Base-by-base conservation (phyloP, 1,139 yeast genomes). In the Wickerhamomyces sp. region DNA sequence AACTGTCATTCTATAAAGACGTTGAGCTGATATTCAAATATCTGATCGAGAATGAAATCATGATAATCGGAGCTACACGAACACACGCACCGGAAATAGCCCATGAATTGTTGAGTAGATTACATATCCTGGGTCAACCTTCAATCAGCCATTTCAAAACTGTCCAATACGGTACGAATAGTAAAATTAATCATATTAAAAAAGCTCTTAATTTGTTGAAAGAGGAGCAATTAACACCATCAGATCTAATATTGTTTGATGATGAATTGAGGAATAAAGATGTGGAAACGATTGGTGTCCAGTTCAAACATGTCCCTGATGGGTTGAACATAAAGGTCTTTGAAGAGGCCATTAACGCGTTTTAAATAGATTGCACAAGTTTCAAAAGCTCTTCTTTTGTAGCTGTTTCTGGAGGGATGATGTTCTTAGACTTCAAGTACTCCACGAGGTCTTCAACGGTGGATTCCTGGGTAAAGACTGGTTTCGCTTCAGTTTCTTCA, bases 181-280 rank as follows among this genome's bases (percentile, higher is more conserved):
- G 82, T n/a, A 85, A 85, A 58, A 70, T 70, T 14, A 69, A 66
- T 36, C 94, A 85, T 60, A 78, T 85, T 43, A 59, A 63, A 31
- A 34, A 43, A n/a, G 68, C 68, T 41, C 53, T 76, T 29, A 75
- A 78, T 0, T 73, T 75, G 2, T 63, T 69, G 44, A 72, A 68
- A 36, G 66, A 79, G 7, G 79, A 75, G n/a, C 66, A 47, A 6
- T 15, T 81, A 15, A 65, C 61, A 4, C 67, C 62, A 42, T 69
- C 75, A 1, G 74, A 79, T 33, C 78, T 82, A 70, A 68, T 84
- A 11, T 70, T 85, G 43, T 85, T 75, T 57, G 93, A 84, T 59
- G 93, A 84, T 59, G 93, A 84, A 60, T 51, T 60, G 47, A 68
- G 93, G 50, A 84, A 84, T 55, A 69, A 67, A 49, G 93, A 84